Base-by-base conservation (phyloP, 805 yeast species). In the Phaffomyces thermotolerans region DNA sequence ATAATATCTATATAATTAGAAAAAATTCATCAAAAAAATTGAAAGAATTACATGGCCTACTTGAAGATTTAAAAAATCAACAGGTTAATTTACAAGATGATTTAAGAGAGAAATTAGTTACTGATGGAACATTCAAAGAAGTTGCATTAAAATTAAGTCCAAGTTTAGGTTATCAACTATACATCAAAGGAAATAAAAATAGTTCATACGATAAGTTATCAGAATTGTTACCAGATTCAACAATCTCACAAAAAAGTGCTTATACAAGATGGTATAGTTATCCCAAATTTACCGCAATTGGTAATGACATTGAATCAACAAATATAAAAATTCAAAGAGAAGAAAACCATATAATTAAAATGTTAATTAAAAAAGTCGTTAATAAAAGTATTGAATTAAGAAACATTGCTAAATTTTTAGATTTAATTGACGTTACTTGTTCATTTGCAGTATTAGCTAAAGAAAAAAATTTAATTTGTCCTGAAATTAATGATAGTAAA, bases 381-480 rank as follows among this genome's bases (percentile, higher is more conserved):
- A 59, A 59, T 0, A 56, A 65, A 33, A 67, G 77, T 22, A 52
- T 67, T 1, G 64, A 66, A 2, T 65, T 88, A 3, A 67, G 95
- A 34, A 52, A 60, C 33, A 64, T 76, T 43, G 65, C 84, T 41
- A 58, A 69, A 42, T 52, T 69, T 34, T 62, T 81, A 24, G 95
- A 88, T 48, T 72, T 73, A 40, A 53, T 90, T 6, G 99, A 91
- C 60, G 78, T 82, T 0, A 66, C 84, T 1, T 64, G 79, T 12
- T 81, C 95, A 0, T 85, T 93, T 62, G 81, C 95, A 0, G 60
- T 65, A 1, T 63, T 90, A 14, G 83, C 97, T 0, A 58, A 62
- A n/a, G 95, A 87, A 51, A 75, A 74, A 47, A 66, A 75, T 29
- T 69, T 89, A 38, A 78, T 74, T 0, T 65, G 86, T 42, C 99